Evolutionary conservation across 75 land plant species (phyloP).

Genomic region (Larix kaempferi): DNA sequence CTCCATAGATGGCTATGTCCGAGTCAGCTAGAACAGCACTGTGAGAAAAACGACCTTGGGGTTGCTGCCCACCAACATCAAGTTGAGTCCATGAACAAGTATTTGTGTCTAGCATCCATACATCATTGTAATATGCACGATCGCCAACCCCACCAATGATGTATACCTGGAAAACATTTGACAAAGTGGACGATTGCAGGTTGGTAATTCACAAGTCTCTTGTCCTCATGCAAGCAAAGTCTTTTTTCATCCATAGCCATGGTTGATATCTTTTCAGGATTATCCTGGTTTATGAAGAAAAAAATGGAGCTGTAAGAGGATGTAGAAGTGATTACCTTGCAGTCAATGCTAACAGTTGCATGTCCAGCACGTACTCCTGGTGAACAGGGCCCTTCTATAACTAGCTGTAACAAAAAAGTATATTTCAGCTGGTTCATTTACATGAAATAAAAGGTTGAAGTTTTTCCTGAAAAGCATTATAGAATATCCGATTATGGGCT

Average conservation of each 20-base stretch:
- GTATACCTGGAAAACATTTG: conserved; percentile 39
- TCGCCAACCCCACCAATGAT: conserved; percentile 78
- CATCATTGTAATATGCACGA: conserved; percentile 64
- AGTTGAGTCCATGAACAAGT: conserved; percentile 50
- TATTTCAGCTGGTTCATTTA: too few relatives aligned
- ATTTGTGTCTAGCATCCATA: conserved; percentile 58
- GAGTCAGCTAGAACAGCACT: conserved; percentile 45
- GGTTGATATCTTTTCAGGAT: too few relatives aligned
- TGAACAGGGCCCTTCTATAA: conserved; percentile 27
- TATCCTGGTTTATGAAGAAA: not conserved
- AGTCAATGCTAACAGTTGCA: conserved; percentile 44
- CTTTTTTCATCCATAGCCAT: too few relatives aligned
- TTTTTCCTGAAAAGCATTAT: too few relatives aligned
- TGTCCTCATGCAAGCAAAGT: too few relatives aligned
- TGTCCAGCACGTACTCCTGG: conserved; percentile 77
- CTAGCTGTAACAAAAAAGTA: conserved; percentile 23
- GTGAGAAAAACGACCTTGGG: conserved; percentile 78
- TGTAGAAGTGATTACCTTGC: conserved; percentile 34
- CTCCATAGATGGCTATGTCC: conserved; percentile 69
- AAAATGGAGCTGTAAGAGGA: not conserved
- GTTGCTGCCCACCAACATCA: conserved; percentile 45
- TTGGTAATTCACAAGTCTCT: too few relatives aligned
- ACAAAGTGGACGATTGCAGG: not conserved
- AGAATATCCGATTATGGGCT: too few relatives aligned
- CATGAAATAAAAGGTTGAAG: too few relatives aligned